phyloP scores from a whole-genome alignment of 768 basidiomycete species.

The Termitomyces heimii region DNA sequence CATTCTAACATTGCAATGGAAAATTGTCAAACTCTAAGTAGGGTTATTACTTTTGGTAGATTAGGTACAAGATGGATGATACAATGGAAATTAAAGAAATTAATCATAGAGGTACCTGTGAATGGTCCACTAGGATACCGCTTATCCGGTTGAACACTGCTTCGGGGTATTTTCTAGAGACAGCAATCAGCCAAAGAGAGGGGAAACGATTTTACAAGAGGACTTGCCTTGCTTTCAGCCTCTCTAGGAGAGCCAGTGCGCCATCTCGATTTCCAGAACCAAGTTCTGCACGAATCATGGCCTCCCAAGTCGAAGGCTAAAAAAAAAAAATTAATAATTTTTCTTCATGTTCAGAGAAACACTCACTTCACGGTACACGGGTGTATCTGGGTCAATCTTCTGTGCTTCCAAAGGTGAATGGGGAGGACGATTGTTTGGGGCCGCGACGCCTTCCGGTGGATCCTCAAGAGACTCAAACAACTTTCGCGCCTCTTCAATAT shows the following conservation, averaged over 20 bases:
- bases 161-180: conserved; percentile 61
- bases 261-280: conserved; percentile 66
- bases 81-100: conserved; percentile 2
- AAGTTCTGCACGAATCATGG: conserved; percentile 91
- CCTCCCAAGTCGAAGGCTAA: conserved; percentile 90
- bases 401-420: conserved; percentile 40
- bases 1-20: conserved; percentile 16
- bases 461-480: conserved; percentile 82
- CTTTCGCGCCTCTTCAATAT: conserved; percentile 63
- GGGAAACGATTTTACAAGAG: not conserved
- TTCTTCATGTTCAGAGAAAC: not conserved
- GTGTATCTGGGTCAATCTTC: conserved; percentile 36
- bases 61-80: not conserved
- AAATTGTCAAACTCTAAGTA: conserved; percentile 9
- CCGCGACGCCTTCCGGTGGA: conserved; percentile 79
- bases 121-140: conserved; percentile 73
- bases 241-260: conserved; percentile 63
- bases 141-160: conserved; percentile 78
- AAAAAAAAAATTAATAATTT: not conserved
- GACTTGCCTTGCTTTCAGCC: conserved; percentile 65
- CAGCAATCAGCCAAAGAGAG: not conserved
- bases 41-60: conserved; percentile 1
- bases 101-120: conserved; percentile 36
- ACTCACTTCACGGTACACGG: conserved; percentile 78
- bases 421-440: conserved; percentile 80